Evolutionary conservation across 768 basidiomycete genomes (phyloP), one percentile per base, ranked within the genome.

Genomic region (Tylopilus sp.): DNA sequence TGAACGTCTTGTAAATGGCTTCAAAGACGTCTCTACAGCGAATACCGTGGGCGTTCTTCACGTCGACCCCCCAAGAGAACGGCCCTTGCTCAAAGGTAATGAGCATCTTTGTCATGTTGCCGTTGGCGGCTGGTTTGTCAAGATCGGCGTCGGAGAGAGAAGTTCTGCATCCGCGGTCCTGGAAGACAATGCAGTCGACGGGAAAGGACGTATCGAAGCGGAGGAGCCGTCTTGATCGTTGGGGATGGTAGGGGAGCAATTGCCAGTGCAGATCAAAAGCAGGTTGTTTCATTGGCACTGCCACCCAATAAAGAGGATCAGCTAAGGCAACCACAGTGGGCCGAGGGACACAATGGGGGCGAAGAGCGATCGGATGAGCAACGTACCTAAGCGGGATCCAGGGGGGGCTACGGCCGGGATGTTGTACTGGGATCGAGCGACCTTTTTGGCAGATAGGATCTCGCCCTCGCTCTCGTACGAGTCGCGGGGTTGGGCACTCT

Each of bases 1-100:
- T 65, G 53, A 77, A 80, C 6, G 73, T 66, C 39, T 77, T 72
- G 59, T 80, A 76, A 23, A 87, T 82, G 10, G 75, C 78, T 48
- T 75, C 64, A 60, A 85, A 82, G 30, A 87, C 74, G 46, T 86
- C 83, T 21, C 78, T 72, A 57, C 81, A 78, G 13, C 76, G 68
- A 49, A 85, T 70, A 12, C 77, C 77, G 38, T 63, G 64, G 20
- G 67, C 44, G 33, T 75, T 71, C 43, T 72, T 70, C 50, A 81
- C 73, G 47, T 73, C 56, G 35, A 82, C 67, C 6, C 66, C 68
- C 72, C 73, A 74, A 31, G 62, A 60, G 31, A 72, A 57, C 72
- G 71, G 33, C 61, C 63, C n/a, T 52, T 42, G 52, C 23, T 66
- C 64, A 53, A 78, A 78, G 18, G 66, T 54, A 60, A 85, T 77